Base-by-base conservation (phyloP, 2,329 filamentous ascomycete species). In the Penicillium brasilianum region DNA sequence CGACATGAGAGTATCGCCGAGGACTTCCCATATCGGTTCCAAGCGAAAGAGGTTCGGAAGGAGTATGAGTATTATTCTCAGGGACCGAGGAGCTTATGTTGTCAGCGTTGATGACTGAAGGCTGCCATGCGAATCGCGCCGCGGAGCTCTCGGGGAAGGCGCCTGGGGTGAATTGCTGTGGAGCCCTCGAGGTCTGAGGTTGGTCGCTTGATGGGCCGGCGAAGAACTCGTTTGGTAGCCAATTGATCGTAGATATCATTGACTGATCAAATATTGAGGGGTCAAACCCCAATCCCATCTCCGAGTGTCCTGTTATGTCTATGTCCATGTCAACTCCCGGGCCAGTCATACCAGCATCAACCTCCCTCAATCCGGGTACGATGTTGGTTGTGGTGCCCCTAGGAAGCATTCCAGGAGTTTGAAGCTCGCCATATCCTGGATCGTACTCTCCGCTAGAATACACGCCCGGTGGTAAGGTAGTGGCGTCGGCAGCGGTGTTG, bases 221-320 rank as follows among this genome's bases (percentile, higher is more conserved):
- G 10, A 72, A 68, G 18, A 74, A 57, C 44, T 75, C 71, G 6
- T 72, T 69, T 8, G 75, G 72, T 5, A 78, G 67, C 77, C 77
- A 79, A 50, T 79, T 78, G 20, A 78, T 72, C 1, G 72, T 70
- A 9, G 74, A 73, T 43, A 69, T 54, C 32, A 70, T 65, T 7
- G 71, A 68, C 11, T 68, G 67, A 34, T 72, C 69, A 13, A 74
- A 65, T 13, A 74, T 57, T 1, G 70, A 63, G 13, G 66, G 68
- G 13, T 71, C 65, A 46, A 74, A 67, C 1, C 63, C 65, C n/a
- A 75, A 37, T 9, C 66, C 60, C 6, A 68, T 59, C 32, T 66
- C 67, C 10, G 67, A 55, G 16, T 63, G 65, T 9, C 48, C 59
- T 22, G 60, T 36, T 51, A 67, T 58, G 22, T 66, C 28, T 34